Conservation (phyloP, 805 yeast genomes). For the Candida ipomoeae region DNA sequence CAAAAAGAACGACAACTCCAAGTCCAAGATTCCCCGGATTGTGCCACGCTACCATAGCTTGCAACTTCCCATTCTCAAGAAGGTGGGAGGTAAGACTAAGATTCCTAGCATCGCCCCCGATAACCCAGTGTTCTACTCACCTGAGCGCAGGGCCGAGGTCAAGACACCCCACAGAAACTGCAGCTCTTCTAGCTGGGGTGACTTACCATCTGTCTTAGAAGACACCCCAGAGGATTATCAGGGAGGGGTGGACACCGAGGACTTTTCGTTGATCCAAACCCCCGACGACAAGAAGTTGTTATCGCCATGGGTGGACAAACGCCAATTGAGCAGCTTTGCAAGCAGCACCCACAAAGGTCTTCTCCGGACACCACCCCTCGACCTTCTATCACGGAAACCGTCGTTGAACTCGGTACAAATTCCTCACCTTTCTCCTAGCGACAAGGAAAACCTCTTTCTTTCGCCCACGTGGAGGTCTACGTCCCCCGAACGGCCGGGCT, state of each 20-base stretch:
- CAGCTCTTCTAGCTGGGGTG: slow-evolving; percentile 6
- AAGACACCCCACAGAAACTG: slow-evolving; percentile 5
- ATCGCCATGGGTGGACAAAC: slow-evolving; percentile 1
- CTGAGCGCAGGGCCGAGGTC: slow-evolving; percentile 10
- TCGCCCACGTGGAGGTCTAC: slow-evolving; percentile 18
- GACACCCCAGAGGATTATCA: slow-evolving; percentile 2
- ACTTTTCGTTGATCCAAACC: slow-evolving; percentile 3
- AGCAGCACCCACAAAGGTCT: neutral
- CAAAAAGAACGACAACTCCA: neutral
- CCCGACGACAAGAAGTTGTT: slow-evolving; percentile 2
- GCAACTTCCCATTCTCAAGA: slow-evolving; percentile 24
- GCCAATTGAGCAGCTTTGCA: neutral
- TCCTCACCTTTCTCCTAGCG: slow-evolving; percentile 18
- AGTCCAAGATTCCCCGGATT: slow-evolving; percentile 27
- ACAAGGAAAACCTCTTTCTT: slow-evolving; percentile 4
- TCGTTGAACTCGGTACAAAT: slow-evolving; percentile 15
- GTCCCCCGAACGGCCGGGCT: slow-evolving; percentile 34
- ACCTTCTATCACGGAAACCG: slow-evolving; percentile 7
- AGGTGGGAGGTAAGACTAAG: slow-evolving; percentile 16
- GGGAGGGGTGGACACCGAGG: neutral
- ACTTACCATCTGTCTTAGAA: slow-evolving; percentile 3
- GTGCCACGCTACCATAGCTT: slow-evolving; percentile 16
- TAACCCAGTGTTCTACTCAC: slow-evolving; percentile 31
- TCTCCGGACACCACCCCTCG: slow-evolving; percentile 1
- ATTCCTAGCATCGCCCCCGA: slow-evolving; percentile 29